These are phyloP conservation scores for Eucalyptus coolabah DNA, from an alignment of 345 rosid genomes.

Conservation along the genomic window DNA sequence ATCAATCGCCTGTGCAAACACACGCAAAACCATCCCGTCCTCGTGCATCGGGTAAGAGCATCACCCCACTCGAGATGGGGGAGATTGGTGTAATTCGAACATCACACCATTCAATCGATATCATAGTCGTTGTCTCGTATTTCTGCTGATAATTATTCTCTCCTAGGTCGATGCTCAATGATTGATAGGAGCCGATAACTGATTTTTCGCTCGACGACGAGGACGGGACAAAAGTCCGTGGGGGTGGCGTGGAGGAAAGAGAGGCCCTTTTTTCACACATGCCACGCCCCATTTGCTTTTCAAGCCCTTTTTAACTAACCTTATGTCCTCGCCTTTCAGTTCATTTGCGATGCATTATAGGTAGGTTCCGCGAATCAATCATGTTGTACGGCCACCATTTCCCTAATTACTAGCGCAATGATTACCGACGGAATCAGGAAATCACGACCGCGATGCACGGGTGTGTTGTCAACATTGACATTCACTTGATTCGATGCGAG, in stretches of 20 bases:
- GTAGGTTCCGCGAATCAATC: not conserved
- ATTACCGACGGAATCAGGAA: not conserved
- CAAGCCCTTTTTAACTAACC: not conserved
- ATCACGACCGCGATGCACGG: not conserved
- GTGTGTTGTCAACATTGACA: not conserved
- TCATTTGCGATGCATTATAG: not conserved
- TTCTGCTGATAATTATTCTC: not conserved
- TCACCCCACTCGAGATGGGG: too few species aligned
- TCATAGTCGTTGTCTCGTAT: not conserved
- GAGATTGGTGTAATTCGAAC: not conserved
- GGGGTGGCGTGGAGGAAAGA: not conserved
- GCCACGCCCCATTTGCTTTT: not conserved
- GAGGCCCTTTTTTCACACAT: not conserved
- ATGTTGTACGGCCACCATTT: not conserved
- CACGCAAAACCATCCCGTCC: not conserved
- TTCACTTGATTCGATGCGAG: not conserved
- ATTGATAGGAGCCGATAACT: not conserved
- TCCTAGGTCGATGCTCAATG: not conserved
- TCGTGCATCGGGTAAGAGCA: too few species aligned
- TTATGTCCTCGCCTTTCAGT: not conserved
- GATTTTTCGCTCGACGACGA: not conserved
- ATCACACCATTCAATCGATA: not conserved
- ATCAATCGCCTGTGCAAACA: not conserved
- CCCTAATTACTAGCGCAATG: not conserved
- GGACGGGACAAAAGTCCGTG: not conserved